phyloP scores from a whole-genome alignment of 2,329 filamentous ascomycete genomes.

The Leptographium flavum region DNA sequence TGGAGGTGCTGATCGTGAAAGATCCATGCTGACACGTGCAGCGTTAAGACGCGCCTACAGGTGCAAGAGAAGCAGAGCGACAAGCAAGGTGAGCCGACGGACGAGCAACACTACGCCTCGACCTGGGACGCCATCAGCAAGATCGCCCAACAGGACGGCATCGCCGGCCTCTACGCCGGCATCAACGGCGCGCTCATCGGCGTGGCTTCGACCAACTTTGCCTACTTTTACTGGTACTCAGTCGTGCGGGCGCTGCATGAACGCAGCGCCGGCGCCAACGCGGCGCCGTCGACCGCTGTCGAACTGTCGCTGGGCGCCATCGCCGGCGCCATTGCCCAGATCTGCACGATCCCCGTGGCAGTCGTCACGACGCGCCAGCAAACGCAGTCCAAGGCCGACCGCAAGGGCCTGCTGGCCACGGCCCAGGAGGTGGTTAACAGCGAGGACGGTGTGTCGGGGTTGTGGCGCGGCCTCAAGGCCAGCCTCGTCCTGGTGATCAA shows the following conservation, averaged over 20 bases:
- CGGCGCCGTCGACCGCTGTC: constrained; percentile 58
- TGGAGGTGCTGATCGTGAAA: constrained; percentile 1
- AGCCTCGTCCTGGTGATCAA: constrained; percentile 93
- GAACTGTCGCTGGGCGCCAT: constrained; percentile 78
- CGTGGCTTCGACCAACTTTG: constrained; percentile 95
- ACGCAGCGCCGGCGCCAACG: constrained; percentile 34
- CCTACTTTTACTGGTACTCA: constrained; percentile 99
- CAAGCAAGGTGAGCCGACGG: too few relatives aligned
- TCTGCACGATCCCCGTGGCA: constrained; percentile 92
- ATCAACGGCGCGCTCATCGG: constrained; percentile 77
- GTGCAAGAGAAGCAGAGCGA: constrained; percentile 66
- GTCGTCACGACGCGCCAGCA: constrained; percentile 95
- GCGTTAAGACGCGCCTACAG: constrained; percentile 91
- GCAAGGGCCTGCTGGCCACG: constrained; percentile 76
- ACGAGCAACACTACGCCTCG: constrained; percentile 61
- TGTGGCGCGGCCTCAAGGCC: constrained; percentile 93
- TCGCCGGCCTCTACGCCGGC: constrained; percentile 74
- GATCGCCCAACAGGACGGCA: constrained; percentile 68
- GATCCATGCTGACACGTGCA: constrained; percentile 22
- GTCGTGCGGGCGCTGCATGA: constrained; percentile 72
- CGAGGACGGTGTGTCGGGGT: constrained; percentile 74
- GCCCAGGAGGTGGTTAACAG: constrained; percentile 79
- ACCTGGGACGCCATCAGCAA: constrained; percentile 79
- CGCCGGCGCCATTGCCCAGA: constrained; percentile 79
- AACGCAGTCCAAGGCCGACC: constrained; percentile 71